Evolutionary conservation across 371 early-diverging fungal species (phyloP), one percentile per base, ranked within the genome.

Genomic region (Thermomucor indicae-seudaticae): DNA sequence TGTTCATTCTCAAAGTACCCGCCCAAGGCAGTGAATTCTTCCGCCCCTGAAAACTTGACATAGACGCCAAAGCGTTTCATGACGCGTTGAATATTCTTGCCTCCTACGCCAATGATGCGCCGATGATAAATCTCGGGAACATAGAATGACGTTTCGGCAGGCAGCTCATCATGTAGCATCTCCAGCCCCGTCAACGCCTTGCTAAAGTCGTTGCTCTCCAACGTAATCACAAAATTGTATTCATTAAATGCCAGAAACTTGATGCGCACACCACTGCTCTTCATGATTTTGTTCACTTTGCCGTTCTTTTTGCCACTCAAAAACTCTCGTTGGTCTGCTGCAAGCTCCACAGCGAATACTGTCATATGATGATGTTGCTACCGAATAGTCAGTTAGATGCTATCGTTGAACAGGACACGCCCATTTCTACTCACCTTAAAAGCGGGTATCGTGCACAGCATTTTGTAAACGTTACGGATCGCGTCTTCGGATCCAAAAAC

Each of bases 51-150:
- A 63, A 92, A 92, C 66, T 92, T 93, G 43, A 93, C 89, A 59
- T 90, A 92, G 6, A 92, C 92, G 12, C 90, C 91, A 55, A 80
- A 89, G 51, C 88, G 85, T 55, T 91, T 93, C 94, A 93, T 93
- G 58, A 91, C 88, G 43, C 84, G 72, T 55, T 92, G 91, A 41
- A 93, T 92, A 64, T 89, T 89, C 60, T 89, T 91, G 58, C 94
- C 94, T 4, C 89, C 89, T 19, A 85, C 86, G 14, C 94, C 94
- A 46, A 93, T 93, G 49, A 93, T 90, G 24, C 90, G 80, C 60
- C 91, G 92, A 69, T 93, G 94, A 59, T 81, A 84, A 10, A 79
- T 72, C 56, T 90, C 90, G 47, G 91, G 87, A 4, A 93, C 78
- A 65, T 77, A 79, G 60, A 93, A 93, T 23, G 81, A 79, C 34